These are phyloP conservation scores for Alternaria rosae DNA, from an alignment of 2,329 filamentous ascomycete species.

Conservation along the genomic window DNA sequence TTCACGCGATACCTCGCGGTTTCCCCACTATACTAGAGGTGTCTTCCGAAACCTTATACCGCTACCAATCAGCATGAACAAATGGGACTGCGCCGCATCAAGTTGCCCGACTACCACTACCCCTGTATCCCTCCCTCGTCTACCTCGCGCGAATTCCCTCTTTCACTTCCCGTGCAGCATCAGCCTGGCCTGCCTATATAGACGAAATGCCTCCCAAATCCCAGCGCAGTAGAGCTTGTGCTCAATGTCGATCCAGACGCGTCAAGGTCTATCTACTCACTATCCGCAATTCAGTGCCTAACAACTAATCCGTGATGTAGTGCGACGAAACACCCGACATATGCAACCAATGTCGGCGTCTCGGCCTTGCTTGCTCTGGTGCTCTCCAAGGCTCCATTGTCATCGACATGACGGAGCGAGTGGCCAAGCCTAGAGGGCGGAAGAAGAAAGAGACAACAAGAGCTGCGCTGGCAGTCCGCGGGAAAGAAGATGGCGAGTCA, in stretches of 20 bases:
- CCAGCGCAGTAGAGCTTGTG: conserved; percentile 44
- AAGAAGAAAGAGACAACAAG: conserved; percentile 24
- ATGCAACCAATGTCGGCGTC: conserved; percentile 23
- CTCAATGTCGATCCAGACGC: conserved; percentile 45
- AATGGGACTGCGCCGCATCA: not conserved
- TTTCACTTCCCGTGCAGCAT: conserved; percentile 16
- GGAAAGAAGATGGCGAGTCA: not conserved
- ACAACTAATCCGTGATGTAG: conserved; percentile 6
- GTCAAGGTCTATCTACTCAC: conserved; percentile 35
- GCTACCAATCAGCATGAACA: conserved; percentile 46
- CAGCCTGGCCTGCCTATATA: not conserved
- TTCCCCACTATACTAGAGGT: not conserved
- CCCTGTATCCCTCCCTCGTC: not conserved
- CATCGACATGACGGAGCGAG: conserved; percentile 46
- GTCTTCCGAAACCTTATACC: conserved; percentile 37
- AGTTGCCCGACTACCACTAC: not conserved
- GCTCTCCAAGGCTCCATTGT: conserved; percentile 43
- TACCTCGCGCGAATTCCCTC: conserved; percentile 21
- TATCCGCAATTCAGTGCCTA: not conserved
- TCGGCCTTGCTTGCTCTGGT: conserved; percentile 41
- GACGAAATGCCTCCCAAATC: conserved; percentile 30
- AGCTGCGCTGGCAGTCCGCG: not conserved
- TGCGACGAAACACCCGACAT: conserved; percentile 43
- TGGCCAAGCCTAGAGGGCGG: conserved; percentile 34
- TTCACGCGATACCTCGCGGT: not conserved